Evolutionary conservation across 164 flowering plant species (phyloP).

Genomic region (Euptelea pleiosperma): DNA sequence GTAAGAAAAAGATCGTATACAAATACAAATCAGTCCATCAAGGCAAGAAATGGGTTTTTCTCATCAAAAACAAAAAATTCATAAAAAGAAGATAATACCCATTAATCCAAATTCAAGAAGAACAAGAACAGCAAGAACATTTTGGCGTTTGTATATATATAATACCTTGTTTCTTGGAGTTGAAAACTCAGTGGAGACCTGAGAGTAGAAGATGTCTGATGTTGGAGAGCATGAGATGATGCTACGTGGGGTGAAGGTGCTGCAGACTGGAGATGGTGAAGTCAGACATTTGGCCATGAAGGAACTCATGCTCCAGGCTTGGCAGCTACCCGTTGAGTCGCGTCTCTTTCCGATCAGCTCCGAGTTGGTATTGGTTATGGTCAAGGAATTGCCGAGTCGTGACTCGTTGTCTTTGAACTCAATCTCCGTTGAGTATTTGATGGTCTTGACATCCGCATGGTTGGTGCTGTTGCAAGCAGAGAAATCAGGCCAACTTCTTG

Average conservation of each 20-base stretch:
- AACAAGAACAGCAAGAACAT: too few species aligned
- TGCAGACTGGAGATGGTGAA: conserved; percentile 25
- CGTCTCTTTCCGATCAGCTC: not conserved
- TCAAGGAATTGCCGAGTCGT: not conserved
- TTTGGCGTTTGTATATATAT: too few species aligned
- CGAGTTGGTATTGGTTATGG: not conserved
- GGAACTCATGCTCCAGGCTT: conserved; percentile 14
- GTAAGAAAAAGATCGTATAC: too few species aligned
- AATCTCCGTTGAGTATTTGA: too few species aligned
- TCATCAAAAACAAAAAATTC: too few species aligned
- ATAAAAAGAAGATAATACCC: not conserved
- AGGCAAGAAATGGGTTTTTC: too few species aligned
- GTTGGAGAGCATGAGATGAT: conserved; percentile 9
- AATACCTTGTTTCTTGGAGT: conserved; percentile 16
- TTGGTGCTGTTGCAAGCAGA: not conserved
- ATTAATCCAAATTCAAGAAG: not conserved
- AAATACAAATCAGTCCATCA: too few species aligned
- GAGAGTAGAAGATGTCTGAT: conserved; percentile 14
- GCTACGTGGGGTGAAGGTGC: not conserved
- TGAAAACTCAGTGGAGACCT: not conserved
- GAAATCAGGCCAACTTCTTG: conserved; percentile 11
- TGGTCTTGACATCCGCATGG: not conserved
- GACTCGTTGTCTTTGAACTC: not conserved
- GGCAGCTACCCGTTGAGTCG: conserved; percentile 6
- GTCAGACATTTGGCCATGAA: conserved; percentile 3